Base-by-base conservation (phyloP, 2,329 filamentous ascomycete species). In the Phaeophleospora eucalypticola region DNA sequence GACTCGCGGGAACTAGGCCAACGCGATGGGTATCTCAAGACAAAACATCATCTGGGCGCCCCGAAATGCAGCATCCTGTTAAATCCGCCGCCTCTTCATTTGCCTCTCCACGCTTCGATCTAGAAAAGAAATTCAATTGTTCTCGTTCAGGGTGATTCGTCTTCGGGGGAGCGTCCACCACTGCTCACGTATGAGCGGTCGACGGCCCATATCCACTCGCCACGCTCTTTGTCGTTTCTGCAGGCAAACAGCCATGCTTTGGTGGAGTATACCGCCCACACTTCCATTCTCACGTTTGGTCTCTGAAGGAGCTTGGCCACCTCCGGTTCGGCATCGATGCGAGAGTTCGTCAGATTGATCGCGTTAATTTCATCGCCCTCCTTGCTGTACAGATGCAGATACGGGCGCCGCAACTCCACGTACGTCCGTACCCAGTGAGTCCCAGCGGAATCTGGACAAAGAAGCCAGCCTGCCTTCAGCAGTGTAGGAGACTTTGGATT, bases 201-300 rank as follows among this genome's bases (percentile, higher is more conserved):
- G 58, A 98, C 89, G 62, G 86, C 85, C 68, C 94, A 80, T 58
- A 98, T 95, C 93, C 93, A 98, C 66, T 97, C 93, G 58, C 90
- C 84, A 75, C 96, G 95, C 68, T 96, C 90, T 40, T 84, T 79
- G 71, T 96, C 91, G 60, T 83, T 91, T 48, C 89, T 79, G 18
- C 89, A 87, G 12, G 89, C 88, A 67, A 98, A 97, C 34, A 98
- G 76, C 80, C 90, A 98, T 24, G 90, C 95, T 68, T 96, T 96
- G 49, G 86, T 87, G 35, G 88, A 91, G 64, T 97, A 98, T 41
- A 98, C 81, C 10, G 93, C 93, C 76, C 95, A 98, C 34, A 97
- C 87, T 39, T 59, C 53, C 54, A 65, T 53, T 12, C 56, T 47
- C 50, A 59, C 54, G 55, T 64, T 69, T 60, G 48, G 56, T 48